These are phyloP conservation scores for Linum trigynum DNA, from an alignment of 345 rosid genomes.

Conservation along the genomic window DNA sequence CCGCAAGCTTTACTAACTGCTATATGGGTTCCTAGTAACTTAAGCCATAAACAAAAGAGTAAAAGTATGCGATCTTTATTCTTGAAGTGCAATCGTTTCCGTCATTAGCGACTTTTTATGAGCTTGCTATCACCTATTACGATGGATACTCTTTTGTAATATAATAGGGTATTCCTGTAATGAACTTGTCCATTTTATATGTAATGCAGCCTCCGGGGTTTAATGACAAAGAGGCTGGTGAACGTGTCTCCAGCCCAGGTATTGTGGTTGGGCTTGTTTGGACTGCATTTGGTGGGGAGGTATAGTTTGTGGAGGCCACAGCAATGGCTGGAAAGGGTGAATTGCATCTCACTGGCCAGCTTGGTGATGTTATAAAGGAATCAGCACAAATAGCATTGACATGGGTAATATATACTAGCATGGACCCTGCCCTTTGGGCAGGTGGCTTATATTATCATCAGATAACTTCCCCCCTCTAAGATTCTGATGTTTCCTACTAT, in stretches of 20 bases:
- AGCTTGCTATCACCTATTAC: neutral
- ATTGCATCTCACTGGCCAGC: conserved; percentile 93
- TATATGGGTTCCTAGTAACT: too few species aligned
- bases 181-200: conserved; percentile 10
- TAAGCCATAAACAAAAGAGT: too few species aligned
- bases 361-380: conserved; percentile 97
- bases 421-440: too few species aligned
- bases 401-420: conserved; percentile 54
- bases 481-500: too few species aligned
- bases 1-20: neutral
- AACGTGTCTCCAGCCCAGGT: conserved; percentile 86
- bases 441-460: too few species aligned
- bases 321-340: conserved; percentile 90
- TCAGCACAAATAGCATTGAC: conserved; percentile 96
- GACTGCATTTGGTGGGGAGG: conserved; percentile 98
- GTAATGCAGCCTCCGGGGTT: conserved; percentile 82
- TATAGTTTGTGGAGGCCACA: conserved; percentile 92
- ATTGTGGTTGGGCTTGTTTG: conserved; percentile 94
- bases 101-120: too few species aligned
- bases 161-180: conserved; percentile 1
- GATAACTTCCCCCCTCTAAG: too few species aligned
- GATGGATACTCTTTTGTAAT: neutral
- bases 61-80: too few species aligned
- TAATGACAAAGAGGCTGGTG: conserved; percentile 89
- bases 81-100: too few species aligned